These are phyloP conservation scores for Musa itinerans DNA, from an alignment of 176 grass and related monocot species.

Conservation along the genomic window DNA sequence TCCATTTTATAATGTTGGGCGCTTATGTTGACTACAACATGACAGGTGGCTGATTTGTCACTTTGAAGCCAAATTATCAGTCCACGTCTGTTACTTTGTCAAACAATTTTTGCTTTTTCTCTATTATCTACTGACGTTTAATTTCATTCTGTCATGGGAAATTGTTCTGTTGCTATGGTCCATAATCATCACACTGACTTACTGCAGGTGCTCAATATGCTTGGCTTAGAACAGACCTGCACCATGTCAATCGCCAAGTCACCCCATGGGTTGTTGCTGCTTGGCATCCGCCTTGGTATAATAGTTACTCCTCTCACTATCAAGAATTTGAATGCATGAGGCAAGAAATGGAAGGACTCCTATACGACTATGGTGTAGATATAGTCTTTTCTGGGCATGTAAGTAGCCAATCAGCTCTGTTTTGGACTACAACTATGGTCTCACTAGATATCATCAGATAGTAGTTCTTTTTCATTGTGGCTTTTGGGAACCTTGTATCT, in stretches of 20 bases:
- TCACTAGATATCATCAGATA: neutral
- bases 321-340: slow-evolving; percentile 96
- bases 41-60: slow-evolving; percentile 34
- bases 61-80: neutral
- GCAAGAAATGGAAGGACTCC: slow-evolving; percentile 69
- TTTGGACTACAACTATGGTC: neutral
- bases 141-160: neutral
- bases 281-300: slow-evolving; percentile 95
- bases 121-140: neutral
- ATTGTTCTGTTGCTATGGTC: neutral
- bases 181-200: neutral
- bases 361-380: slow-evolving; percentile 56
- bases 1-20: slow-evolving; percentile 85
- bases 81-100: too few species aligned
- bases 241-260: slow-evolving; percentile 38
- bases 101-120: neutral
- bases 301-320: slow-evolving; percentile 87
- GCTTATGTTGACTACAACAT: slow-evolving; percentile 77
- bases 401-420: slow-evolving; percentile 7
- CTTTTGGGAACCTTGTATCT: too few species aligned
- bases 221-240: slow-evolving; percentile 66
- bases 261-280: slow-evolving; percentile 76
- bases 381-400: slow-evolving; percentile 85
- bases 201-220: slow-evolving; percentile 61
- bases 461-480: too few species aligned